These are phyloP conservation scores for Nidularia sp. DNA, from an alignment of 768 basidiomycete genomes.

Conservation along the genomic window DNA sequence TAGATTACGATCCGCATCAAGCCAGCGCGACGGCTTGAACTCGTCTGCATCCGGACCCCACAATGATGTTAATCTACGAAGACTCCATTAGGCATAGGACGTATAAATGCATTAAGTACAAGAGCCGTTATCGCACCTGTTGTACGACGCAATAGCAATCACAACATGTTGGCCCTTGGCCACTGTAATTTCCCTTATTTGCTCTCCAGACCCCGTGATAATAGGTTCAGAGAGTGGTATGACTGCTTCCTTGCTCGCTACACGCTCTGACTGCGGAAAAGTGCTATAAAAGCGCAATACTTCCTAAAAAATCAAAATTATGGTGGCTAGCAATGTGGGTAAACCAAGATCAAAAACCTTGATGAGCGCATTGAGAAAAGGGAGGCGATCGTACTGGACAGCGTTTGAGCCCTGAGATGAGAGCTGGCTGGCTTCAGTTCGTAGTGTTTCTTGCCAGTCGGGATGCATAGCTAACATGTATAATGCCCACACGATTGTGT, in stretches of 20 bases:
- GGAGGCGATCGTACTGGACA: neutral
- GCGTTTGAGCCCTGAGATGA: neutral
- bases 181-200: neutral
- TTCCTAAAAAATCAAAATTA: neutral
- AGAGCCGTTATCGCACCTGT: neutral
- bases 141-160: neutral
- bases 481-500: neutral
- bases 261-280: neutral
- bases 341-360: neutral
- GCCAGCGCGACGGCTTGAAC: constrained; percentile 3
- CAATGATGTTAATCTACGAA: neutral
- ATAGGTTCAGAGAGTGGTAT: neutral
- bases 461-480: neutral
- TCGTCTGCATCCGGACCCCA: constrained; percentile 4
- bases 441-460: neutral
- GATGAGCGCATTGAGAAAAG: neutral
- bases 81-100: neutral
- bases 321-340: neutral
- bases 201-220: neutral
- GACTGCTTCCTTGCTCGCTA: neutral
- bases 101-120: neutral
- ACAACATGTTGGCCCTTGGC: neutral
- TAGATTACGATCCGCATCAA: neutral
- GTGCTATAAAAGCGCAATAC: neutral
- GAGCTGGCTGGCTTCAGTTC: neutral